Percentiles rank a stretch among this genome's conserved stretches.
Conservation (phyloP, 192 early-diverging fungal genomes). For the Linnemannia schmuckeri region DNA sequence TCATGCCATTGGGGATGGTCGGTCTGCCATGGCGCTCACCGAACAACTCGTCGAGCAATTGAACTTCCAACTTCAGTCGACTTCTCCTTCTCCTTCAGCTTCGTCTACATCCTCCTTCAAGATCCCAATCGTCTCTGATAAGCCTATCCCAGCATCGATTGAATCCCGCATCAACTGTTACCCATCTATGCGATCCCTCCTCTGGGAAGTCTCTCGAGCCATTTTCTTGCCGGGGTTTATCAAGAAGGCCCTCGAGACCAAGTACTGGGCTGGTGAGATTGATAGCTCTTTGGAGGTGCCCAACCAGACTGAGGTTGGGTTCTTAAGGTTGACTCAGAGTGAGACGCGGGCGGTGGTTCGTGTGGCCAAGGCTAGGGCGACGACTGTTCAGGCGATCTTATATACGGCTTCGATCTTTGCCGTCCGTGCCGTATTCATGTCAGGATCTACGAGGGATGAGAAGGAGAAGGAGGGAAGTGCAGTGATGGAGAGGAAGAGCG, state of each 20-base stretch:
- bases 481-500: not conserved
- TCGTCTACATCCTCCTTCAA: not conserved
- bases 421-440: conserved; percentile 21
- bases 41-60: conserved; percentile 28
- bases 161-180: conserved; percentile 36
- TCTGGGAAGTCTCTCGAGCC: conserved; percentile 25
- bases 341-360: conserved; percentile 8
- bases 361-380: conserved; percentile 14
- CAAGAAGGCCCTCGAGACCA: conserved; percentile 34
- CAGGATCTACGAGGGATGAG: not conserved
- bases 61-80: conserved; percentile 11
- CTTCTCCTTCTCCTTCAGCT: not conserved
- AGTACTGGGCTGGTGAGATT: conserved; percentile 53
- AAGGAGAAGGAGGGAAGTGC: not conserved
- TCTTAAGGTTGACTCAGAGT: conserved; percentile 1
- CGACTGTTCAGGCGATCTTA: conserved; percentile 43
- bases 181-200: conserved; percentile 32
- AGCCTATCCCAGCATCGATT: conserved; percentile 28
- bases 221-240: conserved; percentile 26
- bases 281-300: conserved; percentile 37
- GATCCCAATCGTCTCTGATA: conserved; percentile 9
- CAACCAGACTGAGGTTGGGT: conserved; percentile 26
- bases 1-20: conserved; percentile 50
- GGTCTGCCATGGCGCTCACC: conserved; percentile 40
- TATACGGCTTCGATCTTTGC: conserved; percentile 40